Percentiles rank a stretch among this genome's conserved stretches.
phyloP scores from a whole-genome alignment of 2,329 filamentous ascomycete genomes.

The Lachnellula suecica region DNA sequence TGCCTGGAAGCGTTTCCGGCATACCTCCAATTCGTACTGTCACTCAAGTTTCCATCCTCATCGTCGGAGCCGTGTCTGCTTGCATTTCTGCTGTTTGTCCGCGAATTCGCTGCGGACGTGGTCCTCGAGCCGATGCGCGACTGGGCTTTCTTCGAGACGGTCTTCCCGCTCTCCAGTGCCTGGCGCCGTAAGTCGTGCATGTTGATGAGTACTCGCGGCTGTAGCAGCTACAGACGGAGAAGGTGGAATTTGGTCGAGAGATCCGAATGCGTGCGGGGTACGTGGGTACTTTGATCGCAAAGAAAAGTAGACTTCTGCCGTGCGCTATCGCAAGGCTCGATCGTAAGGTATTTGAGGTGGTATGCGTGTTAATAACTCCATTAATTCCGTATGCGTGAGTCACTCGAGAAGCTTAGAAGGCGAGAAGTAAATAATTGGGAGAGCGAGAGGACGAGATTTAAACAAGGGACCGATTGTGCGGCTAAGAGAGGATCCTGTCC shows the following conservation, averaged over 20 bases:
- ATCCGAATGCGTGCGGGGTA: conserved; percentile 19
- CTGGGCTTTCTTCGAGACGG: conserved; percentile 55
- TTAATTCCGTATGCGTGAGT: conserved; percentile 20
- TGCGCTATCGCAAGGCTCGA: conserved; percentile 20
- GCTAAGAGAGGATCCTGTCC: too few species aligned
- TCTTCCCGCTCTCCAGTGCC: conserved; percentile 58
- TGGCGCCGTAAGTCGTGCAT: conserved; percentile 52
- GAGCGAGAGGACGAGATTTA: too few species aligned
- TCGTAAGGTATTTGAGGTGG: conserved; percentile 14
- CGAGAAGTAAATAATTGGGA: too few species aligned
- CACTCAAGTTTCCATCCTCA: conserved; percentile 50
- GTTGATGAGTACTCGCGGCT: conserved; percentile 1
- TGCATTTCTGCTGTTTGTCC: conserved; percentile 45
- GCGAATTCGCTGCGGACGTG: conserved; percentile 47
- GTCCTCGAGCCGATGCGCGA: conserved; percentile 46
- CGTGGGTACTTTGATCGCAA: conserved; percentile 2
- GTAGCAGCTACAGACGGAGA: not conserved
- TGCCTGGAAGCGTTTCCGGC: not conserved
- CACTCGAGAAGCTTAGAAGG: not conserved
- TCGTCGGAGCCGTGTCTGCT: conserved; percentile 54
- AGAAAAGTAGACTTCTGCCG: not conserved
- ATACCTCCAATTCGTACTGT: conserved; percentile 54
- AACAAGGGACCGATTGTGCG: too few species aligned
- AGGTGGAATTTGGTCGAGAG: not conserved
- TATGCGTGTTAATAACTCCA: conserved; percentile 5